These are phyloP conservation scores for Kazachstania viticola DNA, from an alignment of 805 yeast species.

Conservation along the genomic window DNA sequence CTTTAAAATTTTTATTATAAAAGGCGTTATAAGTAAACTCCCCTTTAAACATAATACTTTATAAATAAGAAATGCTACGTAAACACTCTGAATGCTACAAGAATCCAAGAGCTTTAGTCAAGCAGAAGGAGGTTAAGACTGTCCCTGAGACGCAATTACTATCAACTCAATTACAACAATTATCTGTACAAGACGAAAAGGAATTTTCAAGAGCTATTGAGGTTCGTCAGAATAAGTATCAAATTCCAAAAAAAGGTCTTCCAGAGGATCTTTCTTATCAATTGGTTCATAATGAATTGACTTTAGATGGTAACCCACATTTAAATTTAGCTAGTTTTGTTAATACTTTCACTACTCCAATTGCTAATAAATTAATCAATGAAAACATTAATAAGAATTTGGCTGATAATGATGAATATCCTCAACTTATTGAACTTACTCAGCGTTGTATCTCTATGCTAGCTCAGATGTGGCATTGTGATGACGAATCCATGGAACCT, in stretches of 20 bases:
- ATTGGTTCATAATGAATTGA: constrained; percentile 59
- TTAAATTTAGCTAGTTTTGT: constrained; percentile 85
- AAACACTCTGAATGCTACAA: constrained; percentile 8
- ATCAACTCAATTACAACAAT: constrained; percentile 8
- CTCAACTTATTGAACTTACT: constrained; percentile 69
- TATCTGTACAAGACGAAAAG: constrained; percentile 2
- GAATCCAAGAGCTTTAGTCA: constrained; percentile 8
- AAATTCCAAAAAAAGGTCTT: constrained; percentile 47
- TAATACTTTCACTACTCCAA: constrained; percentile 54
- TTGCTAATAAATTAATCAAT: constrained; percentile 39
- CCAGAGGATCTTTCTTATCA: constrained; percentile 43
- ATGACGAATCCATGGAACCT: constrained; percentile 35
- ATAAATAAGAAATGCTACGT: constrained; percentile 12
- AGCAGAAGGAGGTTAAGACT: constrained; percentile 1
- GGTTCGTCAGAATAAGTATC: constrained; percentile 34
- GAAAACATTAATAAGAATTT: constrained; percentile 78
- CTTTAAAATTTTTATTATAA: too few species aligned
- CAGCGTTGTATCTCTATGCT: constrained; percentile 73
- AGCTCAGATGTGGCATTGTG: constrained; percentile 73
- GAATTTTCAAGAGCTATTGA: not conserved
- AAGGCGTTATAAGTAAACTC: too few species aligned
- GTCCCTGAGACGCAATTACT: constrained; percentile 10
- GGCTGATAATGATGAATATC: constrained; percentile 91
- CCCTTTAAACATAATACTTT: too few species aligned
- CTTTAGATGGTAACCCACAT: constrained; percentile 74